These are phyloP conservation scores for Strobilomyces confusus DNA, from an alignment of 768 basidiomycete genomes.

Conservation along the genomic window DNA sequence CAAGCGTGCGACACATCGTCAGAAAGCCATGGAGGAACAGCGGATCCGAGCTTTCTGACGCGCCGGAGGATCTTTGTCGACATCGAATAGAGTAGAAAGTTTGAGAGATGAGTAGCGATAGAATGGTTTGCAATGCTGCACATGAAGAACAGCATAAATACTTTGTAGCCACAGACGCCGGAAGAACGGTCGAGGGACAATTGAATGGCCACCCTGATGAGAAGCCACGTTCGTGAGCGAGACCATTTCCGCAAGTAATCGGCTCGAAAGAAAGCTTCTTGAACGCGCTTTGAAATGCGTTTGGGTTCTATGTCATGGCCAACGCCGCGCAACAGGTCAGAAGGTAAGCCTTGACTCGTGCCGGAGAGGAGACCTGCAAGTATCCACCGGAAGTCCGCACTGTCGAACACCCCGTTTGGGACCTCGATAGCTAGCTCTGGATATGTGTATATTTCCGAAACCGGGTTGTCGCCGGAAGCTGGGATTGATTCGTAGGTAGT, in stretches of 20 bases:
- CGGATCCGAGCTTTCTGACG: background rate
- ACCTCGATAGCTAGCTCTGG: background rate
- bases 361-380: background rate
- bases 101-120: background rate
- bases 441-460: background rate
- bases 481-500: background rate
- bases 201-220: background rate
- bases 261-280: no score
- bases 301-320: background rate
- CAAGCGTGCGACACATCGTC: background rate
- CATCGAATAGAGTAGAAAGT: background rate
- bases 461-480: background rate
- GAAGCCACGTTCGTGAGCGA: background rate
- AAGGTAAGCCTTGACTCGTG: background rate
- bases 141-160: background rate
- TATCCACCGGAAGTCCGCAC: background rate
- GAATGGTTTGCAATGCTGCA: background rate
- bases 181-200: background rate
- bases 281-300: background rate
- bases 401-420: background rate
- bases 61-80: background rate
- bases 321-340: background rate
- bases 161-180: background rate
- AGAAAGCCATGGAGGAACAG: background rate
- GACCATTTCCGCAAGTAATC: background rate